Percentiles rank a stretch among this genome's conserved stretches.
These are phyloP conservation scores for Cutaneotrichosporon daszewskae DNA, from an alignment of 1,284 basidiomycete genomes.

Conservation along the genomic window DNA sequence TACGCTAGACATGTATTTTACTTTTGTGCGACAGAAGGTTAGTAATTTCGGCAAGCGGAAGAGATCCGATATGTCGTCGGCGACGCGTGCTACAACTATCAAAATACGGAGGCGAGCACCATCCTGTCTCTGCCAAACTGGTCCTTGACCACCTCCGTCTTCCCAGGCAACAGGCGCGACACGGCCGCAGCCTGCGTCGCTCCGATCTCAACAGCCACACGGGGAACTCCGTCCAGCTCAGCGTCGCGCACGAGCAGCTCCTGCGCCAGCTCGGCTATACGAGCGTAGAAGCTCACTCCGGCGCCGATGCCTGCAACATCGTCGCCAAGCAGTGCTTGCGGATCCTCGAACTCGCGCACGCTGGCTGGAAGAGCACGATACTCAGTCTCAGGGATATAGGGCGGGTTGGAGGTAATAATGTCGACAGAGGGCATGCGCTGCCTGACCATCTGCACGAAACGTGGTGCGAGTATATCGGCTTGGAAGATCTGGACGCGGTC, in stretches of 20 bases:
- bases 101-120: constrained; percentile 29
- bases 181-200: constrained; percentile 64
- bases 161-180: constrained; percentile 53
- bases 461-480: constrained; percentile 52
- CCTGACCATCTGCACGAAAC: constrained; percentile 10
- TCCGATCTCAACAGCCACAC: constrained; percentile 73
- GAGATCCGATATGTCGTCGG: too few species aligned
- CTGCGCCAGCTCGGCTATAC: constrained; percentile 59
- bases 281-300: constrained; percentile 71
- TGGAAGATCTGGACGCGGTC: constrained; percentile 20
- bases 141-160: constrained; percentile 66
- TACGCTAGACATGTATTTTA: too few species aligned
- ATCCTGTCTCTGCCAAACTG: constrained; percentile 59
- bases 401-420: constrained; percentile 85
- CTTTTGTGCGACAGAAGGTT: too few species aligned
- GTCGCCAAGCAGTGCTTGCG: constrained; percentile 71
- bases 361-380: constrained; percentile 60
- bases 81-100: not conserved
- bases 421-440: constrained; percentile 52
- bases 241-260: constrained; percentile 48
- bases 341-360: constrained; percentile 74
- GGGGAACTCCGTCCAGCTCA: constrained; percentile 33
- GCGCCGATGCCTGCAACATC: constrained; percentile 54
- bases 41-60: too few species aligned
- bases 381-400: constrained; percentile 70